phyloP scores from a whole-genome alignment of 768 basidiomycete genomes.

The Chalciporus chontae region DNA sequence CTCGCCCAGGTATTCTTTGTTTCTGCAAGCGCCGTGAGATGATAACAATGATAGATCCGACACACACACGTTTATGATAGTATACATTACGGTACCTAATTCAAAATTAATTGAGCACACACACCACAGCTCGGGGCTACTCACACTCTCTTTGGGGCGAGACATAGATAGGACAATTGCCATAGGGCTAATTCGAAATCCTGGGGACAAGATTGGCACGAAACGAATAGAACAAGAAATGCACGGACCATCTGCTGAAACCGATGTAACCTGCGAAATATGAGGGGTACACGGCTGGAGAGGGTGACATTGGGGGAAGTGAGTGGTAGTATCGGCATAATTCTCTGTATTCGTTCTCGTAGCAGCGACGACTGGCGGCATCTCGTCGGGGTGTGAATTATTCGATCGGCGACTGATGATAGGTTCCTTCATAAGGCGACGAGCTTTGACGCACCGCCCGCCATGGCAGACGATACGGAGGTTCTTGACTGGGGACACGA shows the following conservation, averaged over 20 bases:
- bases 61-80: slow-evolving; percentile 85
- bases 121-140: slow-evolving; percentile 16
- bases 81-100: slow-evolving; percentile 91
- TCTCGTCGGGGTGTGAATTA: slow-evolving; percentile 12
- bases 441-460: neutral
- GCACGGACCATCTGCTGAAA: slow-evolving; percentile 80
- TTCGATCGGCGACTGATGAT: slow-evolving; percentile 20
- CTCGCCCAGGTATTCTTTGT: slow-evolving; percentile 98
- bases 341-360: slow-evolving; percentile 16
- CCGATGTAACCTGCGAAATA: slow-evolving; percentile 75
- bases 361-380: slow-evolving; percentile 10
- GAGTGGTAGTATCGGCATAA: slow-evolving; percentile 35
- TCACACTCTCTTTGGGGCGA: slow-evolving; percentile 90
- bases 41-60: neutral
- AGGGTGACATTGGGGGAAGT: slow-evolving; percentile 25
- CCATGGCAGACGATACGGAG: slow-evolving; percentile 67
- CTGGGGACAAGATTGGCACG: slow-evolving; percentile 37
- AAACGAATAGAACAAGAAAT: neutral
- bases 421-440: slow-evolving; percentile 12
- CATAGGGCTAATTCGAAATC: slow-evolving; percentile 97
- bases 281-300: slow-evolving; percentile 66
- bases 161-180: slow-evolving; percentile 92
- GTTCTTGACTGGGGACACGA: slow-evolving; percentile 68
- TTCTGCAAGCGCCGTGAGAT: slow-evolving; percentile 44
- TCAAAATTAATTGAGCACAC: slow-evolving; percentile 11